Base-by-base conservation (phyloP, 371 early-diverging fungal genomes). In the Mortierella sp. region DNA sequence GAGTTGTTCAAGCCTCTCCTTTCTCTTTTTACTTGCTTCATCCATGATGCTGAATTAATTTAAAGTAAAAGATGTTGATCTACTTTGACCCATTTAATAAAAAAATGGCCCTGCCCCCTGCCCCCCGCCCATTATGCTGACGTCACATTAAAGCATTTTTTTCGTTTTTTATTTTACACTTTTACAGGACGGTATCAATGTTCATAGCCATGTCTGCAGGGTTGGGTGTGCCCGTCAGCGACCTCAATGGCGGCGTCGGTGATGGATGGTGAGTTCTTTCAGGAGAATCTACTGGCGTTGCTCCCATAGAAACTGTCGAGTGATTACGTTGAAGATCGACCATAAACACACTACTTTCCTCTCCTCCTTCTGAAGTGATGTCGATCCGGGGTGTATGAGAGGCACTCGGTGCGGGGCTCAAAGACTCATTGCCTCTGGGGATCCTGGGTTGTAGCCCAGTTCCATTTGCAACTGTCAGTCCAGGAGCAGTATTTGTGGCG, bases 1-100 rank as follows among this genome's bases (percentile, higher is more conserved):
- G 62, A 94, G 83, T 38, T 89, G 92, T 16, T 89, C 89, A 24
- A 95, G 85, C 40, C 93, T 89, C 61, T 89, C 93, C 76, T 93
- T 92, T 75, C 95, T 86, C 59, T 88, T 89, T 74, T 83, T 76
- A 57, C 94, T 88, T 75, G 89, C 92, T 77, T 88, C 89, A 63
- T 93, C 93, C 88, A 94, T 89, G 58, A 24, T 67, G 55, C n/a
- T 38, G 40, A 32, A 33, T 19, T 16, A 33, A 40, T 16, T 10
- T 33, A 19, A 22, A 10, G 53, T n/a, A n/a, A 53, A 19, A 0
- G 58, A 32, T 33, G 58, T 45, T 16, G 45, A 45, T 45, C 45
- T 45, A 10, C 43, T 11, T 43, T 43, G 43, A 43, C 9, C 48
- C 48, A 48, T n/a, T n/a, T n/a, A n/a, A n/a, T n/a, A n/a, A n/a